These are phyloP conservation scores for Daldinia vernicosa DNA, from an alignment of 495 filamentous ascomycete species.

Conservation along the genomic window DNA sequence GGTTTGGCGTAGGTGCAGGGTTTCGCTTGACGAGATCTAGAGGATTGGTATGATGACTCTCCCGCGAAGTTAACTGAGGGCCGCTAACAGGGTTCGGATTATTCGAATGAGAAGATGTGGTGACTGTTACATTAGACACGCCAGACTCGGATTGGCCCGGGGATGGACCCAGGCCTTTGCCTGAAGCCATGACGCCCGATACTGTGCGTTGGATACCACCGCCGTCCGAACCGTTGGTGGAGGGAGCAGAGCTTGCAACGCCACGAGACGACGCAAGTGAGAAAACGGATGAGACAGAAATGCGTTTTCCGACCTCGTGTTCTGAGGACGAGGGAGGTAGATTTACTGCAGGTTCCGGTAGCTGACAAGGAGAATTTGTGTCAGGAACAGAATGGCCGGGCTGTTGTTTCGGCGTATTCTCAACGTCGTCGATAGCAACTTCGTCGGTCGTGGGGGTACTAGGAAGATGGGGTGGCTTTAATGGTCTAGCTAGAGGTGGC, in stretches of 20 bases:
- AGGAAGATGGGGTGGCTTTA: conserved; percentile 40
- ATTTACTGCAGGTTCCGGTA: conserved; percentile 59
- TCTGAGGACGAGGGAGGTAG: conserved; percentile 53
- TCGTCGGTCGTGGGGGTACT: conserved; percentile 34
- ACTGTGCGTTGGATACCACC: conserved; percentile 43
- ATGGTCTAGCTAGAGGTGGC: conserved; percentile 57
- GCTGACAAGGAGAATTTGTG: conserved; percentile 38
- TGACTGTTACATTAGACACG: conserved; percentile 64
- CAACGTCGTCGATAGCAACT: conserved; percentile 46
- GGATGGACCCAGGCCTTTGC: conserved; percentile 46
- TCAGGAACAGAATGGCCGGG: conserved; percentile 44
- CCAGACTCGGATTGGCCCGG: conserved; percentile 58
- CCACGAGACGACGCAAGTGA: conserved; percentile 67
- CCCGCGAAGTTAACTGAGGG: conserved; percentile 56
- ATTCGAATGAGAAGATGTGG: conserved; percentile 58
- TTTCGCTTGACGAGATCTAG: conserved; percentile 50
- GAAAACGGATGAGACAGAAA: conserved; percentile 72
- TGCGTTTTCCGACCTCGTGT: conserved; percentile 63
- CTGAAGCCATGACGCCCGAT: conserved; percentile 52
- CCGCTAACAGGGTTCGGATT: conserved; percentile 43
- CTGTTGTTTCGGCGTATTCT: conserved; percentile 56
- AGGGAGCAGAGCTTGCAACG: conserved; percentile 54
- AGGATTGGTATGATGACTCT: conserved; percentile 48
- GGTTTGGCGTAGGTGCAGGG: conserved; percentile 38
- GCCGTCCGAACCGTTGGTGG: conserved; percentile 53